phyloP scores from a whole-genome alignment of 2,329 filamentous ascomycete genomes.

The Xylaria sp. region DNA sequence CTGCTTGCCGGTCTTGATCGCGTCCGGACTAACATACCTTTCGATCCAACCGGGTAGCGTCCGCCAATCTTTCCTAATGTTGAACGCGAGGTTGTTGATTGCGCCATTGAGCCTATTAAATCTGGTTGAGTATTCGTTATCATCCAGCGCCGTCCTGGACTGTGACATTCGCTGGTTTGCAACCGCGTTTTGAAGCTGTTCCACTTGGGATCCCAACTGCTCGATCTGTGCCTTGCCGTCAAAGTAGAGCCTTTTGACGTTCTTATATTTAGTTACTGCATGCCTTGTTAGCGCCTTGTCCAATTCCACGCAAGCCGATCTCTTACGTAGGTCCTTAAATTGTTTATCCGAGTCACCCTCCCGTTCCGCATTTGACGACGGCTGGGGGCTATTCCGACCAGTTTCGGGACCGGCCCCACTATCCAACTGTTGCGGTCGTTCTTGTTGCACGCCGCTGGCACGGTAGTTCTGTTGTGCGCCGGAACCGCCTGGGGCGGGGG shows the following conservation, averaged over 20 bases:
- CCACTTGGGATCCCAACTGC: slow-evolving; percentile 81
- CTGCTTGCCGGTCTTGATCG: slow-evolving; percentile 83
- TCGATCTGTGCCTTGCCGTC: slow-evolving; percentile 94
- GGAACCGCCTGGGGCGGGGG: slow-evolving; percentile 42
- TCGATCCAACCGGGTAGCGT: slow-evolving; percentile 79
- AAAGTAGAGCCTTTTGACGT: slow-evolving; percentile 97
- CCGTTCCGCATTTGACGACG: slow-evolving; percentile 46
- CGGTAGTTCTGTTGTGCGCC: slow-evolving; percentile 45
- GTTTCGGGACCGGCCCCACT: slow-evolving; percentile 47
- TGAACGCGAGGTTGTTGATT: slow-evolving; percentile 92
- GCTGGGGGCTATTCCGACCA: slow-evolving; percentile 61
- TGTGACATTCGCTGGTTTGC: slow-evolving; percentile 94
- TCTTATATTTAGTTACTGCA: slow-evolving; percentile 91
- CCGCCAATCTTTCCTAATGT: slow-evolving; percentile 93
- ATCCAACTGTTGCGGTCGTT: slow-evolving; percentile 49
- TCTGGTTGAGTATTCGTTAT: slow-evolving; percentile 87
- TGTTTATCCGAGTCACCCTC: slow-evolving; percentile 54
- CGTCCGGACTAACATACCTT: slow-evolving; percentile 80
- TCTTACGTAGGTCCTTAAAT: slow-evolving; percentile 60
- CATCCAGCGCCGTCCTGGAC: slow-evolving; percentile 91
- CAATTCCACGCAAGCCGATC: slow-evolving; percentile 10
- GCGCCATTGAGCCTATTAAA: slow-evolving; percentile 92
- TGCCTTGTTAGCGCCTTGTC: slow-evolving; percentile 37
- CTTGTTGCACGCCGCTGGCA: slow-evolving; percentile 40
- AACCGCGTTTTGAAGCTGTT: slow-evolving; percentile 94